Percentiles rank a stretch among this genome's conserved stretches.
phyloP scores from a whole-genome alignment of 169 alveolate genomes.

The Plasmodium berghei region DNA sequence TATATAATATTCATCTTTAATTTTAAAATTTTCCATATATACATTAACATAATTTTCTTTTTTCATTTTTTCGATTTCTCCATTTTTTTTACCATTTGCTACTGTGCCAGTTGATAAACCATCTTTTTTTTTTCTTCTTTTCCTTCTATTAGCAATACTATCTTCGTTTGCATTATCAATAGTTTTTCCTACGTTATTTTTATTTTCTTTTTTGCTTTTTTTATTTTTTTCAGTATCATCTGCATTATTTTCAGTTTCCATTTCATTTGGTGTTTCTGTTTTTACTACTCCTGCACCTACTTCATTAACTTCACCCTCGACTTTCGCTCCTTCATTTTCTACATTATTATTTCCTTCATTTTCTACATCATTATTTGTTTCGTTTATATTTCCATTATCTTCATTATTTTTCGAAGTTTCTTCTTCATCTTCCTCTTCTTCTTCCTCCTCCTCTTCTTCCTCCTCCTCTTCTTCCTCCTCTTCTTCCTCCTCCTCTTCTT shows the following conservation, averaged over 20 bases:
- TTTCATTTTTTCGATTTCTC: constrained; percentile 40
- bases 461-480: constrained; percentile 34
- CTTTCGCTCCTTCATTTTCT: not conserved
- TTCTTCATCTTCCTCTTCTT: constrained; percentile 5
- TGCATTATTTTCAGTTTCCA: constrained; percentile 3
- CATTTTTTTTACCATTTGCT: constrained; percentile 20
- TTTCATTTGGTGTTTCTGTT: constrained; percentile 1
- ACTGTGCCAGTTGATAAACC: constrained; percentile 2
- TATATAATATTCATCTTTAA: constrained; percentile 70
- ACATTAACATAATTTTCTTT: constrained; percentile 64
- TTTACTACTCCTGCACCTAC: constrained; percentile 3
- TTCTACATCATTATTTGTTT: not conserved
- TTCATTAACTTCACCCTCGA: not conserved
- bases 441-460: constrained; percentile 12
- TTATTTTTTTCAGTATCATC: constrained; percentile 15
- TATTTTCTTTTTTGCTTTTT: constrained; percentile 9
- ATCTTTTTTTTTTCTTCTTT: constrained; percentile 19
- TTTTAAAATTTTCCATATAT: constrained; percentile 72
- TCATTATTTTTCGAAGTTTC: not conserved
- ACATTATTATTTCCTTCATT: not conserved
- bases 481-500: constrained; percentile 23
- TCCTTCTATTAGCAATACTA: not conserved
- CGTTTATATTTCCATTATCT: constrained; percentile 8
- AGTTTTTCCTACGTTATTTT: not conserved
- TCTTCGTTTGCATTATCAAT: not conserved